Evolutionary conservation across 805 yeast genomes (phyloP).

Genomic region (Ogataea nonfermentans): DNA sequence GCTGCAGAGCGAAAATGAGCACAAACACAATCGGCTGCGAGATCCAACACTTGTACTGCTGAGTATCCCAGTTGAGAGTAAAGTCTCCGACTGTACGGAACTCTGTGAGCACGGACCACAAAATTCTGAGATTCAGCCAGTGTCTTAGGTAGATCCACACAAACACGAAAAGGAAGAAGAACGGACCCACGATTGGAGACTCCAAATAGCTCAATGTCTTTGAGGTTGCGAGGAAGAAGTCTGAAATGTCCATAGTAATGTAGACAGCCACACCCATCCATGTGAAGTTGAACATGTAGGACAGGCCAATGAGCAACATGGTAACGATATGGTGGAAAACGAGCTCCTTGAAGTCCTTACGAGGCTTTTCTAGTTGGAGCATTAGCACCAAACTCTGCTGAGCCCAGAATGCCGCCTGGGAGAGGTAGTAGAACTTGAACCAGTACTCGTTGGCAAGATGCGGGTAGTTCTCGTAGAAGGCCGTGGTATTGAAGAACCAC

Average conservation of each 20-base stretch:
- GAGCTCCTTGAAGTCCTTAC: conserved; percentile 90
- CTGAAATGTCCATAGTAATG: conserved; percentile 95
- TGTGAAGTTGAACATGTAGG: conserved; percentile 93
- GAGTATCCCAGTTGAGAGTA: conserved; percentile 77
- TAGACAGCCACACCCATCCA: conserved; percentile 92
- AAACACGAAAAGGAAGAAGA: conserved; percentile 63
- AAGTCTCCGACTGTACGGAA: conserved; percentile 83
- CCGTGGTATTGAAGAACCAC: conserved; percentile 85
- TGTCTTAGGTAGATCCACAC: conserved; percentile 92
- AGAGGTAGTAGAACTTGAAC: conserved; percentile 79
- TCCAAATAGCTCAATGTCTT: conserved; percentile 87
- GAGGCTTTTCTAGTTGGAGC: conserved; percentile 87
- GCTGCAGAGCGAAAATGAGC: conserved; percentile 74
- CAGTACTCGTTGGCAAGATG: conserved; percentile 68
- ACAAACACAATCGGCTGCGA: conserved; percentile 86
- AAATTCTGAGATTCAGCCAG: conserved; percentile 71
- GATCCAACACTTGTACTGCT: conserved; percentile 95
- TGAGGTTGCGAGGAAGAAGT: conserved; percentile 79
- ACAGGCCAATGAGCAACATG: conserved; percentile 76
- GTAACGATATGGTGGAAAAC: conserved; percentile 94
- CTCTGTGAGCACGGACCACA: conserved; percentile 84
- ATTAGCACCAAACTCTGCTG: conserved; percentile 86
- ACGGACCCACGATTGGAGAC: conserved; percentile 57
- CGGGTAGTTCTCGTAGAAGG: conserved; percentile 80
- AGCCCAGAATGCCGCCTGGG: conserved; percentile 97